Conservation (phyloP, 495 filamentous ascomycete species). For the Talaromyces proteolyticus region DNA sequence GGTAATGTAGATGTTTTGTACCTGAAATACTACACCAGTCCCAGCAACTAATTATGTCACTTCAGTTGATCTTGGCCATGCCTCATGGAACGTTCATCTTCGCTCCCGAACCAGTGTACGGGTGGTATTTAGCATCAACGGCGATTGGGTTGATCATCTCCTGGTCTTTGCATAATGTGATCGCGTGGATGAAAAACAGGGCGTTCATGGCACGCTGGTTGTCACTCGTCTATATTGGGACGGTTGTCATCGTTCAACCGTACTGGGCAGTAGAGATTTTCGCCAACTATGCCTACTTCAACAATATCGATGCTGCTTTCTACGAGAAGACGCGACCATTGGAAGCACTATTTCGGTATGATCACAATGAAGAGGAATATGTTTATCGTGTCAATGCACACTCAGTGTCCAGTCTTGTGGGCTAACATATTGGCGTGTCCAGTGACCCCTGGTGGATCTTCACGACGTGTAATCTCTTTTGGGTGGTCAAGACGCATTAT, state of each 20-base stretch:
- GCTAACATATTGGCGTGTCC: not conserved
- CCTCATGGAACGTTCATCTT: slow-evolving; percentile 44
- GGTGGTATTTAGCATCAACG: slow-evolving; percentile 39
- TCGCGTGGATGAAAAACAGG: slow-evolving; percentile 43
- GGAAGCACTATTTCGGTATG: slow-evolving; percentile 44
- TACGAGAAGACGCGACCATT: slow-evolving; percentile 36
- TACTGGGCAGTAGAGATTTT: slow-evolving; percentile 45
- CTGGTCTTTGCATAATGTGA: slow-evolving; percentile 43
- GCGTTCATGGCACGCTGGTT: slow-evolving; percentile 31
- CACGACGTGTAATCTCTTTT: slow-evolving; percentile 28
- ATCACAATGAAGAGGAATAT: not conserved
- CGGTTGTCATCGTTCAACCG: slow-evolving; percentile 31
- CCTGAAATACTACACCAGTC: not conserved
- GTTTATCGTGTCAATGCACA: not conserved
- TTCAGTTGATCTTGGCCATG: slow-evolving; percentile 10
- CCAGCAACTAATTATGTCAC: not conserved
- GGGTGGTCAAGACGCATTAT: slow-evolving; percentile 31
- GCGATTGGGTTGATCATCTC: slow-evolving; percentile 38
- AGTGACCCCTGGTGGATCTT: slow-evolving; percentile 45
- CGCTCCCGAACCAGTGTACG: slow-evolving; percentile 29
- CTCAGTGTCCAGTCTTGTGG: not conserved
- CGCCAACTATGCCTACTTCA: slow-evolving; percentile 42
- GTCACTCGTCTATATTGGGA: slow-evolving; percentile 31
- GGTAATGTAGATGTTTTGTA: slow-evolving; percentile 9
- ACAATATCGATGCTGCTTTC: slow-evolving; percentile 43